A percentile compares a stretch with the other conserved stretches of the same genome.
These are phyloP conservation scores for Acer negundo DNA, from an alignment of 345 rosid genomes.

Conservation along the genomic window DNA sequence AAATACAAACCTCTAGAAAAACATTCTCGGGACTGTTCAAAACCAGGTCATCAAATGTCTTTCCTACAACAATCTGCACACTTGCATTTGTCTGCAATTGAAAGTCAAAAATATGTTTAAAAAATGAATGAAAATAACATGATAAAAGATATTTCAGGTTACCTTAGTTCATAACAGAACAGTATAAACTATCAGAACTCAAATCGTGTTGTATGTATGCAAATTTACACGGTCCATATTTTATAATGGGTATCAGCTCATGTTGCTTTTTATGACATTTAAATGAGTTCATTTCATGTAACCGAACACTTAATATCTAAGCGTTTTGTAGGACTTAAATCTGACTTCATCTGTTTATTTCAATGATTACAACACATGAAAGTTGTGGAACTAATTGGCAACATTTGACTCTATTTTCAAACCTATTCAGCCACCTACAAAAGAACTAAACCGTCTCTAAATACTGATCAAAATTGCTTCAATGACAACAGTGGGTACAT, in stretches of 20 bases:
- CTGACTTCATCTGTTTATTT: not conserved
- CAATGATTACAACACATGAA: not conserved
- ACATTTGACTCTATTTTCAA: not conserved
- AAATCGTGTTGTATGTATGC: not conserved
- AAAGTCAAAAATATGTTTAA: not conserved
- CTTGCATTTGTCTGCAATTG: conserved; percentile 58
- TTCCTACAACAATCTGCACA: conserved; percentile 66
- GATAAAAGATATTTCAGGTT: not conserved
- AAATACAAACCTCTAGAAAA: conserved; percentile 70
- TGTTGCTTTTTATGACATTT: not conserved
- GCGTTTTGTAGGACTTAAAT: not conserved
- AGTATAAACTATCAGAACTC: not conserved
- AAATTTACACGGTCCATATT: not conserved
- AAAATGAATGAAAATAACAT: not conserved
- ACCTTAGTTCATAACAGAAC: not conserved
- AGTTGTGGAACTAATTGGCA: not conserved
- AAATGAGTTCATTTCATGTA: not conserved
- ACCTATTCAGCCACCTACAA: not conserved
- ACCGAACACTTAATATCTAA: not conserved
- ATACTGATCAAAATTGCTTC: not conserved
- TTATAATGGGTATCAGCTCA: too few species aligned
- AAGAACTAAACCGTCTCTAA: not conserved
- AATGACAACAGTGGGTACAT: not conserved
- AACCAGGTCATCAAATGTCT: conserved; percentile 77
- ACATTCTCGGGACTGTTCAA: conserved; percentile 66